Evolutionary conservation across 495 filamentous ascomycete genomes (phyloP).

Genomic region (Annulohypoxylon maeteangense): DNA sequence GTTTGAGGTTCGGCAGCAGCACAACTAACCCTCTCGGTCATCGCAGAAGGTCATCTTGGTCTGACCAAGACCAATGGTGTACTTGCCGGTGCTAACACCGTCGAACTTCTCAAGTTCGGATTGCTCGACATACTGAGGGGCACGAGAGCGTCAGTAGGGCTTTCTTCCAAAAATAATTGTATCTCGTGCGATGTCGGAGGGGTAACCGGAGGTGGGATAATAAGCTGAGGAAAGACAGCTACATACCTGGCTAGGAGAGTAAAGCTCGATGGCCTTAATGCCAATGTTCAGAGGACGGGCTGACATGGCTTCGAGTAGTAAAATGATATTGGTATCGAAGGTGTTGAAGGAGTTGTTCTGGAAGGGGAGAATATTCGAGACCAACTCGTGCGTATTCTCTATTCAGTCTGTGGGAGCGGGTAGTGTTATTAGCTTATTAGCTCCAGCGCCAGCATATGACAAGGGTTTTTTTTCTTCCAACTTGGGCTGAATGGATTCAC

Average conservation of each 20-base stretch:
- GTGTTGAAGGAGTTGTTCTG: slow-evolving; percentile 43
- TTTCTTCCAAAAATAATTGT: slow-evolving; percentile 4
- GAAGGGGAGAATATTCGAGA: slow-evolving; percentile 30
- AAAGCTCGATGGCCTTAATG: slow-evolving; percentile 99
- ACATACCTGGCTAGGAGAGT: slow-evolving; percentile 94
- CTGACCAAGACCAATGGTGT: slow-evolving; percentile 99
- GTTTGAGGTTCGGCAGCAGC: slow-evolving; percentile 25
- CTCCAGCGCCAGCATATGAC: slow-evolving; percentile 17
- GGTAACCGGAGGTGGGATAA: slow-evolving; percentile 2
- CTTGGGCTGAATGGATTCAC: slow-evolving; percentile 29
- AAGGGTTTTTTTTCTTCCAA: slow-evolving; percentile 26
- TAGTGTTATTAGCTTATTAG: slow-evolving; percentile 33
- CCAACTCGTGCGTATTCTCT: slow-evolving; percentile 14
- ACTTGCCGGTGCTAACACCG: slow-evolving; percentile 93
- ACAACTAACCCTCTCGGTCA: slow-evolving; percentile 88
- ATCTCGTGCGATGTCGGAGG: slow-evolving; percentile 18
- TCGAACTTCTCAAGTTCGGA: slow-evolving; percentile 96
- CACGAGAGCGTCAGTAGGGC: slow-evolving; percentile 44
- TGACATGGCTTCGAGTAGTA: slow-evolving; percentile 71
- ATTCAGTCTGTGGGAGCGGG: slow-evolving; percentile 32
- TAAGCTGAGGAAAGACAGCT: neutral
- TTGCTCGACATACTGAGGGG: slow-evolving; percentile 90
- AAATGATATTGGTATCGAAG: neutral
- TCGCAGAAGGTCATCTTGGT: slow-evolving; percentile 99
- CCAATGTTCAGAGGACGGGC: slow-evolving; percentile 94